These are phyloP conservation scores for Jamesozyma lodderae DNA, from an alignment of 805 yeast species.

Conservation along the genomic window DNA sequence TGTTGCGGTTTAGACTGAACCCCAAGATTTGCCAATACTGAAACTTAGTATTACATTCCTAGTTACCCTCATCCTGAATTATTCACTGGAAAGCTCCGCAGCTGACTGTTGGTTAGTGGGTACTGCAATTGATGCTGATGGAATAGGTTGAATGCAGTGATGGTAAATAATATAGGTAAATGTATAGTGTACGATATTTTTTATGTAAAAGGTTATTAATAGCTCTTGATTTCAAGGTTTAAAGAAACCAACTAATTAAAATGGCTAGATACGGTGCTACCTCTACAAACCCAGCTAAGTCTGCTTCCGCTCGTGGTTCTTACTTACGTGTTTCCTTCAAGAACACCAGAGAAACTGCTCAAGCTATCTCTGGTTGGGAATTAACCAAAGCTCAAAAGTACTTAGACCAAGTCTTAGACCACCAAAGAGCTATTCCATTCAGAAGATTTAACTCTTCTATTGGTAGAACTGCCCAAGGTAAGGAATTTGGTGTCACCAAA, in stretches of 20 bases:
- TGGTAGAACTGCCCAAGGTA: slow-evolving; percentile 99
- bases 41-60: too few species aligned
- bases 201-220: neutral
- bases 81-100: too few species aligned
- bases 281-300: slow-evolving; percentile 98
- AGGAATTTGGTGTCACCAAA: slow-evolving; percentile 99
- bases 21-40: too few species aligned
- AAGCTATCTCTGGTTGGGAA: slow-evolving; percentile 97
- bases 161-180: too few species aligned
- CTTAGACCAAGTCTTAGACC: slow-evolving; percentile 93
- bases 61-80: too few species aligned
- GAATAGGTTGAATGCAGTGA: too few species aligned
- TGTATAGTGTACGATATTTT: too few species aligned
- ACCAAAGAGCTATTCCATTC: slow-evolving; percentile 99
- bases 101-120: too few species aligned
- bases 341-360: slow-evolving; percentile 99
- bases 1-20: too few species aligned
- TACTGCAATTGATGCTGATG: too few species aligned
- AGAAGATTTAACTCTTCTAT: slow-evolving; percentile 93
- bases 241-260: slow-evolving; percentile 21
- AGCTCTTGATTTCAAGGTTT: neutral
- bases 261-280: slow-evolving; percentile 99
- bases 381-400: slow-evolving; percentile 90
- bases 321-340: slow-evolving; percentile 98
- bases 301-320: slow-evolving; percentile 99